Percentiles rank a stretch among this genome's conserved stretches.
These are phyloP conservation scores for Curvularia lunata DNA, from an alignment of 2,329 filamentous ascomycete species.

Conservation along the genomic window DNA sequence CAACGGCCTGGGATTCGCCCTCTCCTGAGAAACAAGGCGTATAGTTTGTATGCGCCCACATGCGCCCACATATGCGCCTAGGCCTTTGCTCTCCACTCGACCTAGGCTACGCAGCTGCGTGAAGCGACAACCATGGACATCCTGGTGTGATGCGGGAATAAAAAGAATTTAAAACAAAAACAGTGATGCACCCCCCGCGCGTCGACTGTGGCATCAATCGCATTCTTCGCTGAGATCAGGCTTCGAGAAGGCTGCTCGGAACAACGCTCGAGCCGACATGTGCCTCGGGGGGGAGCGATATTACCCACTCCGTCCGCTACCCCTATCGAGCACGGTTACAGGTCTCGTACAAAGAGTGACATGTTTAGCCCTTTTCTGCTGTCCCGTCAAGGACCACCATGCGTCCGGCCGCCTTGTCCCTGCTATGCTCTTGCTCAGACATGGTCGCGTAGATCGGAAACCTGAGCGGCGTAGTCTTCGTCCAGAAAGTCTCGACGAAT, in stretches of 20 bases:
- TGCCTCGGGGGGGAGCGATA: constrained; percentile 15
- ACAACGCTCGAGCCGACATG: constrained; percentile 38
- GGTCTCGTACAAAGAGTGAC: constrained; percentile 28
- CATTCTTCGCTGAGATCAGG: constrained; percentile 26
- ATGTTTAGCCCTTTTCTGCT: constrained; percentile 22
- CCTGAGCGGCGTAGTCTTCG: constrained; percentile 18
- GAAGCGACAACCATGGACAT: constrained; percentile 1
- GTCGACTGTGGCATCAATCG: constrained; percentile 8
- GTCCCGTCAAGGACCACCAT: constrained; percentile 10
- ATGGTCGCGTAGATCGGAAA: constrained; percentile 4
- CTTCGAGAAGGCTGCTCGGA: constrained; percentile 37
- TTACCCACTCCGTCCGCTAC: constrained; percentile 19
- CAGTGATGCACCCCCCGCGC: constrained; percentile 4
- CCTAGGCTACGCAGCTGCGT: not conserved
- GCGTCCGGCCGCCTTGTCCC: constrained; percentile 13
- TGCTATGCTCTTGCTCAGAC: constrained; percentile 24
- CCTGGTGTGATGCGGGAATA: constrained; percentile 14
- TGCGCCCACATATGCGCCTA: not conserved
- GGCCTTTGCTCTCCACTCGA: not conserved
- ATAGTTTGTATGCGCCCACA: constrained; percentile 1
- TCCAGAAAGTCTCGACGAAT: constrained; percentile 14
- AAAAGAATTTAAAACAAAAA: not conserved
- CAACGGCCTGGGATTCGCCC: constrained; percentile 25
- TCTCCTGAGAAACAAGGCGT: constrained; percentile 23
- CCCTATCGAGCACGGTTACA: constrained; percentile 29